phyloP scores from a whole-genome alignment of 2,329 filamentous ascomycete genomes.

The Neopestalotiopsis clavispora region DNA sequence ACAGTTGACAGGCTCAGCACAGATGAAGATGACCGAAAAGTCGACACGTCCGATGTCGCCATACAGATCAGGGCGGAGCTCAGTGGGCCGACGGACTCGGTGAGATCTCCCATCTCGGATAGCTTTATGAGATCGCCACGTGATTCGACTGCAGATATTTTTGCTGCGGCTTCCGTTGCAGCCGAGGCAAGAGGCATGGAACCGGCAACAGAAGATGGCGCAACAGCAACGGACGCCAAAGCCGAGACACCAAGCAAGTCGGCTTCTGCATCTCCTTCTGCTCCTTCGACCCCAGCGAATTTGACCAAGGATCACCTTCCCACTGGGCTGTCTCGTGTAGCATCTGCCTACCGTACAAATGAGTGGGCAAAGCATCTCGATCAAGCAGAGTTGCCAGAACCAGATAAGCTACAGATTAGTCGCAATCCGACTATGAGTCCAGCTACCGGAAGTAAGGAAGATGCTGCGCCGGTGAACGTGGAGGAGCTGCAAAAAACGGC shows the following conservation, averaged over 20 bases:
- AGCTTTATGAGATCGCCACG: constrained; percentile 22
- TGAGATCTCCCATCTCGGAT: constrained; percentile 18
- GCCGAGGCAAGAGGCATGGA: constrained; percentile 21
- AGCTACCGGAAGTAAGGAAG: constrained; percentile 47
- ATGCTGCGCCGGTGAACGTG: constrained; percentile 65
- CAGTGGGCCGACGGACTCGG: constrained; percentile 25
- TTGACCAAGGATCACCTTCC: constrained; percentile 70
- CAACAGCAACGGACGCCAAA: constrained; percentile 23
- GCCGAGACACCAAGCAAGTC: constrained; percentile 26
- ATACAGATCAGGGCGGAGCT: constrained; percentile 48
- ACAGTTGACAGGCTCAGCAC: constrained; percentile 60
- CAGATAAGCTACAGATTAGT: constrained; percentile 62
- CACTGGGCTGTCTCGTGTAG: constrained; percentile 74
- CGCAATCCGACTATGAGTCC: constrained; percentile 39
- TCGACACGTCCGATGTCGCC: constrained; percentile 30
- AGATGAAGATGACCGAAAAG: constrained; percentile 38
- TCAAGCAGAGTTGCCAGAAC: constrained; percentile 73
- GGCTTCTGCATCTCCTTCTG: constrained; percentile 37
- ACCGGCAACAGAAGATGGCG: constrained; percentile 18
- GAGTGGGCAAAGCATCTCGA: constrained; percentile 95
- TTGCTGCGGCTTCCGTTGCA: constrained; percentile 31
- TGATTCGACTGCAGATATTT: constrained; percentile 33
- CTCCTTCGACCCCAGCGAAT: constrained; percentile 47
- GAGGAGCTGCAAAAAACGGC: constrained; percentile 69
- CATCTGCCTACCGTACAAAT: constrained; percentile 85